Evolutionary conservation across 176 grass and related monocot genomes (phyloP), one percentile per base, ranked within the genome.

Genomic region (Avena eriantha): DNA sequence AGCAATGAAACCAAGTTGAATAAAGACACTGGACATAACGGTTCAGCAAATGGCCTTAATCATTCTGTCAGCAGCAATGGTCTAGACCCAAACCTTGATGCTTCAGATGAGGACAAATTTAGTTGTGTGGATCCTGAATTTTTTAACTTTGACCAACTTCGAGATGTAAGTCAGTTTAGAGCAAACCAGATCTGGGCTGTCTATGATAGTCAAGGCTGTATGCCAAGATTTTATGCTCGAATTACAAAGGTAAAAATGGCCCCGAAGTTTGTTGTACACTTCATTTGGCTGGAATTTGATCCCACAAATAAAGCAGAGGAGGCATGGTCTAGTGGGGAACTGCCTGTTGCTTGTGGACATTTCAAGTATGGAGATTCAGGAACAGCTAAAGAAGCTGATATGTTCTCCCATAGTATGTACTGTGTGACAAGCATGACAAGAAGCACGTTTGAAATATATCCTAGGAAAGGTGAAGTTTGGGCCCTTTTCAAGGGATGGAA

Each of bases 391-490:
- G 86, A 91, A 33, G n/a, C 77, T 22, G 13, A 66, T 77, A 95
- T 94, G 84, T 98, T 98, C 75, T 98, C 93, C 59, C 88, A 92
- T 77, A 39, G 67, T 74, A 82, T 98, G 65, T 70, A 31, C 18
- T 88, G 67, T 71, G 78, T 35, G 22, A 94, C 89, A 87, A 61
- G 81, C 46, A 86, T 70, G 77, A 89, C 33, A 81, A 84, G 56
- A 72, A 89, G 67, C 34, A 51, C 75, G 8, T 92, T 84, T 91
- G 90, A 84, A 73, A 86, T 95, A 78, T 94, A 95, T 89, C 96
- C 96, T 58, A 98, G 70, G 80, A 88, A 91, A 84, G 93, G 76
- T 77, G 93, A 98, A 60, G 81, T 95, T 84, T 98, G 96, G 93
- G 92, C 92, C 55, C 74, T 95, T 80, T 95, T 84, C 80, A 98